Evolutionary conservation across 2,329 filamentous ascomycete genomes (phyloP).

Genomic region (Stemphylium vesicarium): DNA sequence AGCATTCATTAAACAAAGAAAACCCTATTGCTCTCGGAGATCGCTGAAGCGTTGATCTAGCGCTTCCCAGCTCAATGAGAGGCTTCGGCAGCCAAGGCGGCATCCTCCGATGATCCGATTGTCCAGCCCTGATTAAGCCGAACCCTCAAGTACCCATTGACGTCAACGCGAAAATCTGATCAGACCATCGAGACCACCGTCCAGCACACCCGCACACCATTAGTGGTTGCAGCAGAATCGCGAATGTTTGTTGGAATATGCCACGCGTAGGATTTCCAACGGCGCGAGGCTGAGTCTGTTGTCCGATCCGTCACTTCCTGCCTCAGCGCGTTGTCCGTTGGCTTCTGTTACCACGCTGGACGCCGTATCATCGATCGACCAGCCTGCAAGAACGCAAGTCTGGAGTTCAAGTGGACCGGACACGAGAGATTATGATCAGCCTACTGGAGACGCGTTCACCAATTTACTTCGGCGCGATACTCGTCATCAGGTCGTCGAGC

Average conservation of each 20-base stretch:
- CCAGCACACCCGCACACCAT: neutral
- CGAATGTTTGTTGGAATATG: neutral
- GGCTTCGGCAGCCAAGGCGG: neutral
- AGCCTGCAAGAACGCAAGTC: neutral
- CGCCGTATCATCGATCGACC: neutral
- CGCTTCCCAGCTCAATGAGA: neutral
- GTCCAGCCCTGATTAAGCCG: neutral
- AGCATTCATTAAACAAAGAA: neutral
- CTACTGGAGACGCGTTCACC: neutral
- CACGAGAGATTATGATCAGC: constrained; percentile 1
- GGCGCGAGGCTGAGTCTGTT: neutral
- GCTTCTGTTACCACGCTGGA: neutral
- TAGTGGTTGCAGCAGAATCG: neutral
- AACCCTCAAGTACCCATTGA: neutral
- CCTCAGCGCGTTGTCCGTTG: neutral
- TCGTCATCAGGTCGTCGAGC: neutral
- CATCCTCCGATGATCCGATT: neutral
- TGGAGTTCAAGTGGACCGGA: neutral
- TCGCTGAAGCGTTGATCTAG: neutral
- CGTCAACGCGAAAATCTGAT: too few species aligned
- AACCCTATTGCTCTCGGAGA: too few species aligned
- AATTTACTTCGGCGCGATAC: neutral
- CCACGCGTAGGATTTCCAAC: neutral
- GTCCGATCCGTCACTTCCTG: neutral
- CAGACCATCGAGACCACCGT: neutral